Conservation (phyloP, 805 yeast species). For the Candida multigemmis region DNA sequence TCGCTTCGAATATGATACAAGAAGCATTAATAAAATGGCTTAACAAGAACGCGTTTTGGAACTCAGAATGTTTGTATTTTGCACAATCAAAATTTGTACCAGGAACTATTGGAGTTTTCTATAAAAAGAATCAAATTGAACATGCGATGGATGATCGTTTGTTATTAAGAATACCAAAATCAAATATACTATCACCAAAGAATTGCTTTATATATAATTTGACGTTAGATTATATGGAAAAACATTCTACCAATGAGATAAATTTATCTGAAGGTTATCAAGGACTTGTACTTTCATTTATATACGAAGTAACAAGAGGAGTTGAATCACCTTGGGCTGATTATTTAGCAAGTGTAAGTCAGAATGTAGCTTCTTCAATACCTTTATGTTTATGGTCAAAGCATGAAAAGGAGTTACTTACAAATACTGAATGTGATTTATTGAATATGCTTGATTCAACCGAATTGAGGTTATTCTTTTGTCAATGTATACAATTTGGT, state of each 20-base stretch:
- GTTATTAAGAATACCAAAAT: conserved; percentile 57
- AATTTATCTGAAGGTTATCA: conserved; percentile 44
- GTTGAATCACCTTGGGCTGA: conserved; percentile 73
- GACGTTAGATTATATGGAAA: conserved; percentile 39
- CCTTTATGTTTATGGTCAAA: conserved; percentile 67
- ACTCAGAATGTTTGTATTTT: conserved; percentile 14
- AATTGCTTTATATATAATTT: conserved; percentile 60
- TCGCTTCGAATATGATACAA: neutral
- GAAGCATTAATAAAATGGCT: conserved; percentile 41
- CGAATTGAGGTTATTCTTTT: conserved; percentile 32
- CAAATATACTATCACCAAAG: conserved; percentile 46
- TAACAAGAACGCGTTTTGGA: conserved; percentile 46
- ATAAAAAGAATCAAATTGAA: conserved; percentile 13
- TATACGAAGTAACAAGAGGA: conserved; percentile 58
- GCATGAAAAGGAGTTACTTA: conserved; percentile 35
- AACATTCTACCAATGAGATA: conserved; percentile 15
- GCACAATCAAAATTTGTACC: conserved; percentile 23
- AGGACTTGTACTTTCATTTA: conserved; percentile 56
- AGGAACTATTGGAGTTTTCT: conserved; percentile 75
- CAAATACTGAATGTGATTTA: conserved; percentile 54
- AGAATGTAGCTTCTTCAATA: conserved; percentile 14
- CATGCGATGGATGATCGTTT: conserved; percentile 10
- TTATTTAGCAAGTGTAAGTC: conserved; percentile 49
- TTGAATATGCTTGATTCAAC: conserved; percentile 48
- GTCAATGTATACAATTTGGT: conserved; percentile 35